Conservation (phyloP, 495 filamentous ascomycete genomes). For the Tuber umbilicatum region DNA sequence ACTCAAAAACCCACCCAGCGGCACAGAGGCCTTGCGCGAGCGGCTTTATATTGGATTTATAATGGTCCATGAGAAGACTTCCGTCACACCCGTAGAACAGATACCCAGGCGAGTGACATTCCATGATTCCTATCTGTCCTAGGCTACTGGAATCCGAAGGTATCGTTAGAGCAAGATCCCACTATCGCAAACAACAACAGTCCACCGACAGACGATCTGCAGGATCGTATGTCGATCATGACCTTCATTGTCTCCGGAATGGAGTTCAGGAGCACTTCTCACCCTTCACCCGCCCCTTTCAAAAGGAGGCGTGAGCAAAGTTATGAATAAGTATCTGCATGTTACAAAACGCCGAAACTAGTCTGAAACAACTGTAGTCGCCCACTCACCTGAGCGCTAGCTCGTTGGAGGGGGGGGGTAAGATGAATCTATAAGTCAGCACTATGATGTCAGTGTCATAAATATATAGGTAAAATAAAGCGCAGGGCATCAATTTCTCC, state of each 20-base stretch:
- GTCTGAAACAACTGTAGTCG: not conserved
- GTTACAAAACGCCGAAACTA: not conserved
- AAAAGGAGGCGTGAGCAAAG: not conserved
- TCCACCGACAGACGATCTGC: not conserved
- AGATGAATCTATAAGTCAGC: not conserved
- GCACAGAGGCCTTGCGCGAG: not conserved
- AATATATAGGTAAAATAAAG: not conserved
- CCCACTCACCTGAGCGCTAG: no score
- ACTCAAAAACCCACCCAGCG: not conserved
- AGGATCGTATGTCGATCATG: not conserved
- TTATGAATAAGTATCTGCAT: not conserved
- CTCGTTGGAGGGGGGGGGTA: not conserved
- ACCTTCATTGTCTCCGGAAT: not conserved
- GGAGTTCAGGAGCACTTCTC: not conserved
- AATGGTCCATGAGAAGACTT: not conserved
- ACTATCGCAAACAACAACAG: slow-evolving; percentile 1
- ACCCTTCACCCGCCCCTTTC: not conserved
- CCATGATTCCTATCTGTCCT: not conserved
- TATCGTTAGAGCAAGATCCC: not conserved
- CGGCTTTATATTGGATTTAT: not conserved
- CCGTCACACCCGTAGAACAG: not conserved
- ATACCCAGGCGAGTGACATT: not conserved
- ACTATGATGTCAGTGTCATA: not conserved
- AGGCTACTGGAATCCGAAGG: not conserved
- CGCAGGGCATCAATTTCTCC: not conserved